A percentile compares a stretch with the other conserved stretches of the same genome.
These are phyloP conservation scores for Globisporangium abappressorium DNA, from an alignment of 352 stramenopile species.

Conservation along the genomic window DNA sequence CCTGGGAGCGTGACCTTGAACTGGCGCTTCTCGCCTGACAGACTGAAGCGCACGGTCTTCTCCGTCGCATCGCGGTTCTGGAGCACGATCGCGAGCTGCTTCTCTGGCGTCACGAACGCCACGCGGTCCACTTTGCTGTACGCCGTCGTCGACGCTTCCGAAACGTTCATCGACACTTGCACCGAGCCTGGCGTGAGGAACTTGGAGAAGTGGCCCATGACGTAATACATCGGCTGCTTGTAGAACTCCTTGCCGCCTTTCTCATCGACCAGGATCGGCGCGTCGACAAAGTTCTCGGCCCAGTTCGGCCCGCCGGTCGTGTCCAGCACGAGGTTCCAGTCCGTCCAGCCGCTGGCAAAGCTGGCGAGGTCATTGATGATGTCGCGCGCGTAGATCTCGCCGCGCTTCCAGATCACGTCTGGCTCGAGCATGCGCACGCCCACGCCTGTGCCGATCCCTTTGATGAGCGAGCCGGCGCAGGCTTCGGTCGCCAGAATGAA, in stretches of 20 bases:
- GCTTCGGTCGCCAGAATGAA: slow-evolving; percentile 84
- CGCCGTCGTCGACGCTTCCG: slow-evolving; percentile 19
- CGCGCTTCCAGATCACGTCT: slow-evolving; percentile 53
- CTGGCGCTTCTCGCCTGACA: too few relatives aligned
- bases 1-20: too few relatives aligned
- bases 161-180: slow-evolving; percentile 32
- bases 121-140: slow-evolving; percentile 36
- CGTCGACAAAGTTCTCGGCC: slow-evolving; percentile 61
- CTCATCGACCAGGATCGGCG: slow-evolving; percentile 56
- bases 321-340: slow-evolving; percentile 82
- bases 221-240: slow-evolving; percentile 73
- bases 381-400: slow-evolving; percentile 67
- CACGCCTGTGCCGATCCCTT: slow-evolving; percentile 21
- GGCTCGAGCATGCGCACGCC: slow-evolving; percentile 39
- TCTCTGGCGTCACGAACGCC: slow-evolving; percentile 45
- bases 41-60: background rate
- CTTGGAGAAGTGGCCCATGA: slow-evolving; percentile 59
- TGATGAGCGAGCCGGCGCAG: slow-evolving; percentile 57
- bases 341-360: slow-evolving; percentile 64
- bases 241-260: slow-evolving; percentile 43
- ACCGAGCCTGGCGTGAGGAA: slow-evolving; percentile 51
- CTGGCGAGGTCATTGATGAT: slow-evolving; percentile 80
- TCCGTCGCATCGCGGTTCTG: slow-evolving; percentile 40
- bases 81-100: slow-evolving; percentile 48
- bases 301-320: slow-evolving; percentile 68